Evolutionary conservation across 495 filamentous ascomycete species (phyloP), one percentile per base, ranked within the genome.

Genomic region (Rusavskia elegans): DNA sequence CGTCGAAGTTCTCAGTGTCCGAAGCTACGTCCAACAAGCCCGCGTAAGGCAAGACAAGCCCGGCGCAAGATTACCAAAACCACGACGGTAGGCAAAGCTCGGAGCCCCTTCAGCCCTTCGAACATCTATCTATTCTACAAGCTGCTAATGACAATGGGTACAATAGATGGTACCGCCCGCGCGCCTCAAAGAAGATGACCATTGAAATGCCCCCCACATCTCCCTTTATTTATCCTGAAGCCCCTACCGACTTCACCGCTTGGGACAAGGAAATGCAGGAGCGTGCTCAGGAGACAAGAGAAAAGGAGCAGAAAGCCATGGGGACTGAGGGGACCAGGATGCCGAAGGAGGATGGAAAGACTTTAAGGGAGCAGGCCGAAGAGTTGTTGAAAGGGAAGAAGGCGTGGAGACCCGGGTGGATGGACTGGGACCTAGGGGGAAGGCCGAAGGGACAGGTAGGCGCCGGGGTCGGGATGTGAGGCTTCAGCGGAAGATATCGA

Each of bases 131-230:
- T 9, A 25, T 30, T 30, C 8, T 30, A 4, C 29, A 3, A 30
- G 25, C 25, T 27, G 25, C 25, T 27, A 27, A 17, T 30, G 19
- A 21, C 23, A 21, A 48, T 11, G 30, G n/a, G 13, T 10, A 14
- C 48, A 35, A 35, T 25, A 51, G 53, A 45, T 70, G 64, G 62
- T 63, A 55, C 53, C 72, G 84, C 21, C 77, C 81, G 38, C 67
- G 68, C 40, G 63, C 74, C 16, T 66, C 74, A 40, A 90, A 90
- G 75, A 80, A 76, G 62, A 90, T 90, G 86, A 83, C 78, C 42
- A 79, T 84, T 44, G 80, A 88, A 71, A 73, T 90, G 66, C 71
- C 44, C 10, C 36, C 20, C 30, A 27, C 20, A 13, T 30, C 21
- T 6, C 81, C 83, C 45, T 89, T 90, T 68, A 74, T 78, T 49